Evolutionary conservation across 805 yeast genomes (phyloP).

Genomic region (Barnettozyma siamensis): DNA sequence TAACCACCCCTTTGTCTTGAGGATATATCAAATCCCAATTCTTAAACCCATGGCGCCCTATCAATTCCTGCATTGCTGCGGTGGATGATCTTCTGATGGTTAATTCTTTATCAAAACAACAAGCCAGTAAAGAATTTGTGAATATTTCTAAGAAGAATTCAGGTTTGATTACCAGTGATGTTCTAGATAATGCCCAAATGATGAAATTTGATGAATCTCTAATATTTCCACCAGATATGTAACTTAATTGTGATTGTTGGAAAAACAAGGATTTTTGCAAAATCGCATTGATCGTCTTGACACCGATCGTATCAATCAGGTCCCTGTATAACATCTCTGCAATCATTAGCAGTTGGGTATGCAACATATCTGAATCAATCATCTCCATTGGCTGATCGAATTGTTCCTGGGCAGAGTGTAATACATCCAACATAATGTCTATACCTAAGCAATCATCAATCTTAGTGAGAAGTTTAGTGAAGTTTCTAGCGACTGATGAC

Average conservation of each 20-base stretch:
- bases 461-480: conserved; percentile 41
- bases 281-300: conserved; percentile 23
- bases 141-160: conserved; percentile 20
- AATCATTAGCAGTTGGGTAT: conserved; percentile 29
- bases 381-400: conserved; percentile 27
- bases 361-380: conserved; percentile 28
- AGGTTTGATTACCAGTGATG: conserved; percentile 23
- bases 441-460: conserved; percentile 32
- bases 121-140: conserved; percentile 37
- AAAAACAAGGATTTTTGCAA: conserved; percentile 45
- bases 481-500: conserved; percentile 59
- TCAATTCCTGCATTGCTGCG: conserved; percentile 80
- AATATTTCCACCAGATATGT: conserved; percentile 57
- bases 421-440: conserved; percentile 33
- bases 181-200: conserved; percentile 68
- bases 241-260: conserved; percentile 48
- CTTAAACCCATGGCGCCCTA: conserved; percentile 64
- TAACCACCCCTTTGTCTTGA: conserved; percentile 19
- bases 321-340: conserved; percentile 28
- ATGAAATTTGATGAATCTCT: conserved; percentile 84
- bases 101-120: conserved; percentile 69
- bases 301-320: conserved; percentile 8
- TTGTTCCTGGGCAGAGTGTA: conserved; percentile 19
- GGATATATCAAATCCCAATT: conserved; percentile 27
- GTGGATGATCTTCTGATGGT: conserved; percentile 74